A percentile compares a stretch with the other conserved stretches of the same genome.
Conservation (phyloP, 805 yeast species). For the Metschnikowia anglica region DNA sequence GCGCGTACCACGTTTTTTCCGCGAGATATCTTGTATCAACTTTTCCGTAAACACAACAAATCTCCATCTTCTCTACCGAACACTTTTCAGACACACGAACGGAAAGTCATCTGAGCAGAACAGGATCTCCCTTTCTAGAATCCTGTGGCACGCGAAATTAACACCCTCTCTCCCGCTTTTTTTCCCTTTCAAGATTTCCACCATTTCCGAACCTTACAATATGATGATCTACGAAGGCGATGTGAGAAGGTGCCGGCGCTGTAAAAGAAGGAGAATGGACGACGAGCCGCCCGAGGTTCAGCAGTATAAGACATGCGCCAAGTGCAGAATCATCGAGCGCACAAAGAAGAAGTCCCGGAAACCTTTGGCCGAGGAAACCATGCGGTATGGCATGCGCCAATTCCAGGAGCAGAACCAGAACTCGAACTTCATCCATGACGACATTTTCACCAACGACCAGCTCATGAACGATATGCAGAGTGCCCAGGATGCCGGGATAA, state of each 20-base stretch:
- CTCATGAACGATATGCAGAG: slow-evolving; percentile 19
- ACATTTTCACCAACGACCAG: slow-evolving; percentile 26
- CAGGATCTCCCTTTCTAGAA: too few relatives aligned
- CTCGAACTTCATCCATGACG: slow-evolving; percentile 34
- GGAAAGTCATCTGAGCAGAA: too few relatives aligned
- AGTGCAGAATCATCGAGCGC: slow-evolving; percentile 56
- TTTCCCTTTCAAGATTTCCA: slow-evolving; percentile 1
- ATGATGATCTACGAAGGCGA: slow-evolving; percentile 25
- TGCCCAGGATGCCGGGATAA: slow-evolving; percentile 15
- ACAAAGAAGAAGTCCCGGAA: slow-evolving; percentile 42
- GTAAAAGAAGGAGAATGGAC: slow-evolving; percentile 54
- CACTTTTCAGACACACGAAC: too few relatives aligned
- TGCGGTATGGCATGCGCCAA: slow-evolving; percentile 46
- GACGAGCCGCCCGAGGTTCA: slow-evolving; percentile 57
- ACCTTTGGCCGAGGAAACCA: slow-evolving; percentile 47
- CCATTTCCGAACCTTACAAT: slow-evolving; percentile 11
- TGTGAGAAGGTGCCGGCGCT: slow-evolving; percentile 51
- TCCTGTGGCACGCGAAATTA: background rate
- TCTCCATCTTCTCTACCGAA: background rate
- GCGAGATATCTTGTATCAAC: slow-evolving; percentile 1
- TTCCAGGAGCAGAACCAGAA: slow-evolving; percentile 40
- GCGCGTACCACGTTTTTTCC: slow-evolving; percentile 10
- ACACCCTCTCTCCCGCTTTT: background rate
- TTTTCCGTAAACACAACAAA: slow-evolving; percentile 9
- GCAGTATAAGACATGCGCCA: slow-evolving; percentile 58